A percentile compares a stretch with the other conserved stretches of the same genome.
Conservation (phyloP, 768 basidiomycete genomes). For the Pholiota microspora region DNA sequence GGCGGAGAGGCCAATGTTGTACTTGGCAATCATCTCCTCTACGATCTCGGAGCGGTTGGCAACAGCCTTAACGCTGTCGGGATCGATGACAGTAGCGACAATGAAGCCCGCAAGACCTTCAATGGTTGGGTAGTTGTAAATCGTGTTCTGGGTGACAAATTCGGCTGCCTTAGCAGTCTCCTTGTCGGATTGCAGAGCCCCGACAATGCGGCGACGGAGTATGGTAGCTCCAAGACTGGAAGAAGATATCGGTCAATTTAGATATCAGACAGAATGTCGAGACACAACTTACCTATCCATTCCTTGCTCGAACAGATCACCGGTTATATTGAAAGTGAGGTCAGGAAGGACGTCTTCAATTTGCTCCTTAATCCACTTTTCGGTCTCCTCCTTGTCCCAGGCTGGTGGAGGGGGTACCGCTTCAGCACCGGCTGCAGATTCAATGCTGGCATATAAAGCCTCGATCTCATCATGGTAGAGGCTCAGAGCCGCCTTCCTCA, state of each 20-base stretch:
- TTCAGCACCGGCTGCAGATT: neutral
- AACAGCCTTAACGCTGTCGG: constrained; percentile 1
- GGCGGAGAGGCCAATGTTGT: constrained; percentile 11
- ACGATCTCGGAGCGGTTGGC: constrained; percentile 21
- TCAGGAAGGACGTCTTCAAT: neutral
- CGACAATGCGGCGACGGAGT: constrained; percentile 18
- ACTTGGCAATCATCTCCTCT: constrained; percentile 36
- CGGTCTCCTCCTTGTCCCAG: constrained; percentile 1
- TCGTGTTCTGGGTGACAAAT: constrained; percentile 15
- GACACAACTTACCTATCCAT: neutral
- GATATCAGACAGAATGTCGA: neutral
- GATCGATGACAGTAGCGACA: constrained; percentile 11
- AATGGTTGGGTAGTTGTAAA: constrained; percentile 23
- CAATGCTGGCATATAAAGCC: neutral
- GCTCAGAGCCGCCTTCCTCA: constrained; percentile 39
- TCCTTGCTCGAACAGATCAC: neutral
- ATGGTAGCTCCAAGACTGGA: constrained; percentile 2
- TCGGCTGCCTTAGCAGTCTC: constrained; percentile 14
- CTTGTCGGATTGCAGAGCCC: constrained; percentile 15
- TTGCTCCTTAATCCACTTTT: constrained; percentile 2
- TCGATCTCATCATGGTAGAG: constrained; percentile 25
- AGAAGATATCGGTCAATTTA: neutral
- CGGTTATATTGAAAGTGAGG: neutral
- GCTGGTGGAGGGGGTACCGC: neutral
- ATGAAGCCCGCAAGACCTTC: constrained; percentile 17